phyloP scores from a whole-genome alignment of 345 rosid species.

The Populus euphratica region DNA sequence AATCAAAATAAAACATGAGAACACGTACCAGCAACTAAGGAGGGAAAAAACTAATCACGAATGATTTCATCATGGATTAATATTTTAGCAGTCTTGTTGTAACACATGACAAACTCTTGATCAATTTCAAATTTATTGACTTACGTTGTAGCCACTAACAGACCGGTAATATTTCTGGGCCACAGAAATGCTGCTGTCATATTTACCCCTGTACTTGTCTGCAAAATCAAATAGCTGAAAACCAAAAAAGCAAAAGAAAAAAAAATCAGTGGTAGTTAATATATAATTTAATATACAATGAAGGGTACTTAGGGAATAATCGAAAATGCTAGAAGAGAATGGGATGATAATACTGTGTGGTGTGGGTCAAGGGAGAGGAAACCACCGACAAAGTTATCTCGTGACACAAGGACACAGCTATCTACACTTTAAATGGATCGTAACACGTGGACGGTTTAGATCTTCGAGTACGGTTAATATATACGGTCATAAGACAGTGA shows the following conservation, averaged over 20 bases:
- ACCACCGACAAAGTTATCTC: conserved; percentile 36
- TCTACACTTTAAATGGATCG: background rate
- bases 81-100: background rate
- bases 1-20: too few species aligned
- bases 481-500: conserved; percentile 30
- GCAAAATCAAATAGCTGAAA: conserved; percentile 88
- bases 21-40: too few species aligned
- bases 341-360: background rate
- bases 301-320: conserved; percentile 10
- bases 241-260: background rate
- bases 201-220: conserved; percentile 94
- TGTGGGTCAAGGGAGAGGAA: background rate
- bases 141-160: conserved; percentile 87
- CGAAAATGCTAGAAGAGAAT: background rate
- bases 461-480: conserved; percentile 20
- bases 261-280: background rate
- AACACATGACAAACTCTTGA: background rate
- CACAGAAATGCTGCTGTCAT: conserved; percentile 80
- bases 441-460: conserved; percentile 44
- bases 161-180: conserved; percentile 85
- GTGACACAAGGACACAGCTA: conserved; percentile 13
- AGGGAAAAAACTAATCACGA: too few species aligned
- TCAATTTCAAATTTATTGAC: background rate
- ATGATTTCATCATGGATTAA: too few species aligned
- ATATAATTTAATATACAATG: conserved; percentile 1